phyloP scores from a whole-genome alignment of 2,329 filamentous ascomycete species.

The Fusarium duplospermum region DNA sequence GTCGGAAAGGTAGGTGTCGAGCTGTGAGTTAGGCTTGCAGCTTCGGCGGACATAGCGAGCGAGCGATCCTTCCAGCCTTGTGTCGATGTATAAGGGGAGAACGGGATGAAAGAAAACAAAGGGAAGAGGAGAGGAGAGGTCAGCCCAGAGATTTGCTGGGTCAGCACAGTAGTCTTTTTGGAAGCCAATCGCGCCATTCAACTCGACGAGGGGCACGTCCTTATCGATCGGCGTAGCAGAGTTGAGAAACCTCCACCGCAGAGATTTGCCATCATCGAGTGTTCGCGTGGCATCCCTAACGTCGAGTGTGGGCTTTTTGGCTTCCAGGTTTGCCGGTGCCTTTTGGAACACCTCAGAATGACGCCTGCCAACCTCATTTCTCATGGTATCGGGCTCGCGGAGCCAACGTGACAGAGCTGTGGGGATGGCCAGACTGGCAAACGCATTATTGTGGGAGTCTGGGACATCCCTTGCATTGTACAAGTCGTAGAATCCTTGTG shows the following conservation, averaged over 20 bases:
- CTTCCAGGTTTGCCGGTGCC: conserved; percentile 57
- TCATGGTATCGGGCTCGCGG: conserved; percentile 76
- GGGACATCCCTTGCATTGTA: conserved; percentile 73
- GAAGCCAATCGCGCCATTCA: conserved; percentile 82
- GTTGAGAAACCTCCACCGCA: conserved; percentile 77
- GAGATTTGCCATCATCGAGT: conserved; percentile 50
- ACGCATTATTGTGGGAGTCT: conserved; percentile 78
- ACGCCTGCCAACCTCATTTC: conserved; percentile 73
- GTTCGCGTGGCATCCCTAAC: conserved; percentile 61
- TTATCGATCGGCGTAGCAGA: conserved; percentile 65
- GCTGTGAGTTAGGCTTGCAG: conserved; percentile 87
- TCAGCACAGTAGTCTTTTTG: conserved; percentile 79
- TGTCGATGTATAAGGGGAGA: conserved; percentile 93
- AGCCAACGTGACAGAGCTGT: conserved; percentile 84
- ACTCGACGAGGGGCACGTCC: conserved; percentile 71
- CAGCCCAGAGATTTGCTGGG: conserved; percentile 74
- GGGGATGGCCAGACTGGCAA: conserved; percentile 79
- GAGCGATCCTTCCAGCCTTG: conserved; percentile 84
- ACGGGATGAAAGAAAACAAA: conserved; percentile 90
- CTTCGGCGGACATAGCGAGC: conserved; percentile 93
- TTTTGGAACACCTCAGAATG: conserved; percentile 76
- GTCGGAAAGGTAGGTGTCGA: conserved; percentile 87
- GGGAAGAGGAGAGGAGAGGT: conserved; percentile 72
- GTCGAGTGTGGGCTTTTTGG: conserved; percentile 56
- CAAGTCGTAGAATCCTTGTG: conserved; percentile 78